Evolutionary conservation across 768 basidiomycete genomes (phyloP), one percentile per base, ranked within the genome.

Genomic region (Leucogyrophana mollusca): DNA sequence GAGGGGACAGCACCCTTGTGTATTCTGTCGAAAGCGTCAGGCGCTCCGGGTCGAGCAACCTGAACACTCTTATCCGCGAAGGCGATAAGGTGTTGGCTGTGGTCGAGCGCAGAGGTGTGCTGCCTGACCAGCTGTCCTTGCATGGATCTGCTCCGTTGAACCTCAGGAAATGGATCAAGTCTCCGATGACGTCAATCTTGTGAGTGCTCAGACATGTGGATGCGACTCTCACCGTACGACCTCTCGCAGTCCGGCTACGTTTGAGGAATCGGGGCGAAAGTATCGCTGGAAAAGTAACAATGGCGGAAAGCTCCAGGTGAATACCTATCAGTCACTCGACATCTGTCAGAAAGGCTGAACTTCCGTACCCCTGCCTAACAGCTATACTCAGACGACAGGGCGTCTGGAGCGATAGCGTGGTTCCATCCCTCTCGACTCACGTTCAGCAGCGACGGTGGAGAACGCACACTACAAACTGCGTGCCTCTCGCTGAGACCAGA

Each of bases 41-140:
- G 27, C 27, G 27, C 6, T 30, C 27, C 27, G 7, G 27, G 7
- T 30, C 27, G 27, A 7, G 7, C 6, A 30, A 30, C 27, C 6
- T 30, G 27, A 6, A 30, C 6, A 30, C 27, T 30, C 7, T 30
- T 13, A 30, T 30, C 27, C 27, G 27, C n/a, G 22, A 41, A 14
- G 25, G 20, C 7, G 46, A 47, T 20, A 30, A 17, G 25, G 22
- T 44, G 8, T n/a, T 47, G 11, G 46, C 46, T 8, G 16, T 27
- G 11, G 27, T 43, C 21, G 20, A 40, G 16, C 46, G 25, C 14
- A 43, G 40, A 25, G 27, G 34, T 17, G 33, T 46, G 16, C 4
- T 32, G 14, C 41, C 41, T 14, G 40, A 47, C 22, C 13, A n/a
- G 46, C 5, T 46, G 8, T 43, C 40, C 24, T 11, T 46, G 9